Base-by-base conservation (phyloP, 2,329 filamentous ascomycete genomes). In the Beauveria australis region DNA sequence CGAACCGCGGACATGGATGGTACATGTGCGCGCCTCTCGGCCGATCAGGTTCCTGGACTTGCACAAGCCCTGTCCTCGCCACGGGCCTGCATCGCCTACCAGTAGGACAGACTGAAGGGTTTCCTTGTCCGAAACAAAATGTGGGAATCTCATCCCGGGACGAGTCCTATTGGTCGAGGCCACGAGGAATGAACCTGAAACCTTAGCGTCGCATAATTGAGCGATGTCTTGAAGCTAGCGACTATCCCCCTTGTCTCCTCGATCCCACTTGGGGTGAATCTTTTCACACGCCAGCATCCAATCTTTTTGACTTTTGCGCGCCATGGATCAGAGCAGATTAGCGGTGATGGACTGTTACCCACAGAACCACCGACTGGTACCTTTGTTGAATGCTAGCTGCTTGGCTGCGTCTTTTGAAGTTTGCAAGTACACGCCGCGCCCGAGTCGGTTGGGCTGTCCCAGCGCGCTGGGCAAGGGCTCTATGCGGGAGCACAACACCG, bases 181-280 rank as follows among this genome's bases (percentile, higher is more conserved):
- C 48, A 48, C 40, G 59, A 43, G 60, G 53, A 51, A 52, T 48
- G 48, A 61, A 57, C 60, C 60, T 61, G 60, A 61, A 61, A 61
- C 59, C 41, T 43, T 61, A 61, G 60, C 54, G 60, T 47, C 46
- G 60, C 60, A 58, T 61, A 58, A 61, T 24, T 24, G 51, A 37
- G 46, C 46, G 33, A 43, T 44, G 53, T 28, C 40, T 26, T 33
- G 28, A 26, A 48, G 46, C 30, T 30, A 30, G 30, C 30, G 30
- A 33, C 30, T 33, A 2, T 37, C 33, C 33, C 33, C 33, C 33
- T 37, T 19, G 10, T 8, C 30, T 26, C 12, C 19, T 40, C 26
- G 16, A 53, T 53, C 19, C 33, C 51, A 41, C 30, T 43, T 53
- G n/a, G 33, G 19, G 51, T 22, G 30, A 52, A 16, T 37, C 22